Base-by-base conservation (phyloP, 495 filamentous ascomycete species). In the Penicillium canescens region DNA sequence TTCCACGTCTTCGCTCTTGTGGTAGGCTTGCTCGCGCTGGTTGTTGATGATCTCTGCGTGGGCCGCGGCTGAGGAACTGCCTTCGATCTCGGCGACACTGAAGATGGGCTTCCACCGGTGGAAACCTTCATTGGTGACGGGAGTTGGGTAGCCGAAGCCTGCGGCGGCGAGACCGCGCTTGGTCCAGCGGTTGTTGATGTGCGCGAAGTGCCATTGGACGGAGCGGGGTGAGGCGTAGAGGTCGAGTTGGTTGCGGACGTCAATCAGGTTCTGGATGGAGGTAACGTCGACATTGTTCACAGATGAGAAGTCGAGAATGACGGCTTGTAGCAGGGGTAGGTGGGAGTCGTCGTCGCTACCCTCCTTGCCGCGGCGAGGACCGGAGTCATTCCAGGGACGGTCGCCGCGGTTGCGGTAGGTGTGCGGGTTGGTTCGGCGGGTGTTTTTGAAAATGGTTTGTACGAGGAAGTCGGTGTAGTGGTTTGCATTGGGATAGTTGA, bases 251-350 rank as follows among this genome's bases (percentile, higher is more conserved):
- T 98, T 98, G 68, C 94, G 92, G 3, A 98, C 91, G 61, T 98
- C 94, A 70, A 98, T 96, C 36, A 98, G 76, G 68, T 94, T 88
- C 74, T 98, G 94, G 2, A 97, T 82, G 0, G 91, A 96, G 2
- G 94, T 97, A 50, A 96, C 84, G 60, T 98, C 94, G 44, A 97
- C 90, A 60, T 97, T 92, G 73, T 98, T 97, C 61, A 98, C 94
- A 0, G 90, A 92, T 36, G 86, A 89, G 71, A 98, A 95, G 67
- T 98, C 94, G 16, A 98, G 85, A 51, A 98, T 96, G 63, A 98
- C 78, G 37, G 94, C 93, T 63, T 92, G 92, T 42, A 98, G 82
- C 0, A 86, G 90, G 4, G 94, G 90, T 2, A 86, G 76, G 45
- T 78, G 61, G n/a, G 78, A 68, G 39, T 75, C 62, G n/a, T 79